These are phyloP conservation scores for Fusarium napiforme DNA, from an alignment of 2,329 filamentous ascomycete species.

Conservation along the genomic window DNA sequence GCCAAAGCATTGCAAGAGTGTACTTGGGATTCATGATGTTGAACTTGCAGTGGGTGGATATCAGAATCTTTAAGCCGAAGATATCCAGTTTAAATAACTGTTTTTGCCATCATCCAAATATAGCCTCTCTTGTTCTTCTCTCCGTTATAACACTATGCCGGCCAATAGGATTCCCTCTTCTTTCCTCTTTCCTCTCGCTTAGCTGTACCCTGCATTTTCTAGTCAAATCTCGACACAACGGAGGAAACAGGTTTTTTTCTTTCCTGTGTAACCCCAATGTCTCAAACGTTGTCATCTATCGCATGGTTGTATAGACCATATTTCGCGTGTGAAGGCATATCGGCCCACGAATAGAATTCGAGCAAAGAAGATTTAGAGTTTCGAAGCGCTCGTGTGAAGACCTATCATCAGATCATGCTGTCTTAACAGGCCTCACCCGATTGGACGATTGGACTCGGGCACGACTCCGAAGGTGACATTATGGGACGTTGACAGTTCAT, in stretches of 20 bases:
- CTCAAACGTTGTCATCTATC: too few relatives aligned
- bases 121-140: fast-evolving
- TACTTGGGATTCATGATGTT: background rate
- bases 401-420: background rate
- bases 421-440: background rate
- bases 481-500: background rate
- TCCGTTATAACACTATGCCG: fast-evolving
- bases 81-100: background rate
- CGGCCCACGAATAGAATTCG: fast-evolving
- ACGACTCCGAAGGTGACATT: background rate
- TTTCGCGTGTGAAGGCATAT: too few relatives aligned
- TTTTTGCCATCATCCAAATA: background rate
- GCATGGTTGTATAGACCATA: background rate
- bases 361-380: background rate
- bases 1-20: background rate
- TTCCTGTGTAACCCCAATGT: too few relatives aligned
- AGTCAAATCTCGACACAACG: too few relatives aligned
- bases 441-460: background rate
- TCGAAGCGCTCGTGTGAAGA: background rate
- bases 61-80: fast-evolving
- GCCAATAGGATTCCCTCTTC: background rate
- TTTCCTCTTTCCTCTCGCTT: background rate
- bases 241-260: too few relatives aligned
- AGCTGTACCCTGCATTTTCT: background rate
- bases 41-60: too few relatives aligned